Percentiles rank a stretch among this genome's conserved stretches.
These are phyloP conservation scores for Neofusicoccum ribis DNA, from an alignment of 2,329 filamentous ascomycete species.

Conservation along the genomic window DNA sequence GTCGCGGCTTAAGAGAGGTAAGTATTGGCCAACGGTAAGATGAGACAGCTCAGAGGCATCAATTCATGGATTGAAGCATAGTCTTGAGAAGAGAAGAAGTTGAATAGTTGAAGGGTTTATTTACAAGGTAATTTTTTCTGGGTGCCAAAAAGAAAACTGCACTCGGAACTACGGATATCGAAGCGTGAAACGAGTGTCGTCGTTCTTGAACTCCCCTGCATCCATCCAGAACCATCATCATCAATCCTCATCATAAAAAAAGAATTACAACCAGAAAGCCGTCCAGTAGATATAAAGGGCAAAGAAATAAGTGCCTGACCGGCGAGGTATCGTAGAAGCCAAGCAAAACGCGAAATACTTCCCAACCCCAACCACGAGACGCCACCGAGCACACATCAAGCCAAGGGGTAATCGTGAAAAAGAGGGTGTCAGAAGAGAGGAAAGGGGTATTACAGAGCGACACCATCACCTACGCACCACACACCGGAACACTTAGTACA, in stretches of 20 bases:
- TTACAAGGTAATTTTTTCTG: too few relatives aligned
- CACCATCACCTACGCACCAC: background rate
- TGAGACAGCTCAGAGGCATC: too few relatives aligned
- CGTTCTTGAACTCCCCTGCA: background rate
- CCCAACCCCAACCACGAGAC: too few relatives aligned
- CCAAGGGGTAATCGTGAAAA: background rate
- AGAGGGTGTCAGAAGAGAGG: background rate
- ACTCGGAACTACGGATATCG: background rate
- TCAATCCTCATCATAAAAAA: background rate
- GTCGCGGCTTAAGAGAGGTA: too few relatives aligned
- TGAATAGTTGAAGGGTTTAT: too few relatives aligned
- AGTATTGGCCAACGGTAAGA: too few relatives aligned
- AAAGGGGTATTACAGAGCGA: background rate
- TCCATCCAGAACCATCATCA: background rate
- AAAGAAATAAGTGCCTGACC: background rate
- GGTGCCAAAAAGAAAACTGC: too few relatives aligned
- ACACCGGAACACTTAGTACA: conserved; percentile 9
- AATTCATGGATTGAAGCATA: too few relatives aligned
- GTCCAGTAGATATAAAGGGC: background rate
- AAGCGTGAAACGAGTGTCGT: background rate
- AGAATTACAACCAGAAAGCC: background rate
- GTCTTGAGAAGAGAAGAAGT: too few relatives aligned
- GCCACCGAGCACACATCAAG: too few relatives aligned
- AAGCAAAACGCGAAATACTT: background rate
- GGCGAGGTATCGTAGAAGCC: background rate